phyloP scores from a whole-genome alignment of 2,329 filamentous ascomycete species.

The Aspergillus sp. region DNA sequence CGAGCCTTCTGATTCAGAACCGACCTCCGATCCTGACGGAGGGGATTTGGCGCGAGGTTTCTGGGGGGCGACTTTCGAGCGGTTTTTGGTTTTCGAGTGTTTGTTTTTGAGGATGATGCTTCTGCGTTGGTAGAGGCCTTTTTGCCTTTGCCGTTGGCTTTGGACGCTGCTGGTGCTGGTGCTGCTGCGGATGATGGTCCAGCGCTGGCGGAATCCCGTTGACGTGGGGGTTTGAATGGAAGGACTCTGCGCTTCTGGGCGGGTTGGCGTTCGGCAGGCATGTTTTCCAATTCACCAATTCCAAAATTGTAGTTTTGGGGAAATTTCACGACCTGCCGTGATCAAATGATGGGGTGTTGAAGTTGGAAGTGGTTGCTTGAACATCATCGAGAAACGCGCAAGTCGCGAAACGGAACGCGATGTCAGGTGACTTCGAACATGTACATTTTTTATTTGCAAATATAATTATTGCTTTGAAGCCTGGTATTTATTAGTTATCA shows the following conservation, averaged over 20 bases:
- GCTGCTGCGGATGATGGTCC: constrained; percentile 16
- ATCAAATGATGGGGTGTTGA: too few relatives aligned
- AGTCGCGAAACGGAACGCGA: too few relatives aligned
- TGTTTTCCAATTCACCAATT: constrained; percentile 4
- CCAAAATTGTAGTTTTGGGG: too few relatives aligned
- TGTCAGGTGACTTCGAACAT: too few relatives aligned
- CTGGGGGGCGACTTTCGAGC: constrained; percentile 5
- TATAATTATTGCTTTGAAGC: too few relatives aligned
- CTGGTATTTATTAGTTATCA: too few relatives aligned
- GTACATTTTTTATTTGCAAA: too few relatives aligned
- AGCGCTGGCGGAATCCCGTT: constrained; percentile 21
- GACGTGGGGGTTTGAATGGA: constrained; percentile 43
- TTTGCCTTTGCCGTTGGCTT: constrained; percentile 15
- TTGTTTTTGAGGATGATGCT: constrained; percentile 8
- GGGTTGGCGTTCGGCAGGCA: constrained; percentile 25
- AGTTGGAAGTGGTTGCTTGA: too few relatives aligned
- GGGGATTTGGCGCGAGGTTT: constrained; percentile 6
- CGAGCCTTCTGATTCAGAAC: background rate
- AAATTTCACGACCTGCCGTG: too few relatives aligned
- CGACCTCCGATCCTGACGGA: background rate
- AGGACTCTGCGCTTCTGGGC: constrained; percentile 33
- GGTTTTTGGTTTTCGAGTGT: constrained; percentile 3
- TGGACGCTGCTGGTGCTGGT: constrained; percentile 17
- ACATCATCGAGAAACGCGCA: too few relatives aligned
- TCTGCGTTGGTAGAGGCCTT: constrained; percentile 4